A percentile compares a stretch with the other conserved stretches of the same genome.
Conservation (phyloP, 306 rosid genomes). For the Citrullus mucosospermus region DNA sequence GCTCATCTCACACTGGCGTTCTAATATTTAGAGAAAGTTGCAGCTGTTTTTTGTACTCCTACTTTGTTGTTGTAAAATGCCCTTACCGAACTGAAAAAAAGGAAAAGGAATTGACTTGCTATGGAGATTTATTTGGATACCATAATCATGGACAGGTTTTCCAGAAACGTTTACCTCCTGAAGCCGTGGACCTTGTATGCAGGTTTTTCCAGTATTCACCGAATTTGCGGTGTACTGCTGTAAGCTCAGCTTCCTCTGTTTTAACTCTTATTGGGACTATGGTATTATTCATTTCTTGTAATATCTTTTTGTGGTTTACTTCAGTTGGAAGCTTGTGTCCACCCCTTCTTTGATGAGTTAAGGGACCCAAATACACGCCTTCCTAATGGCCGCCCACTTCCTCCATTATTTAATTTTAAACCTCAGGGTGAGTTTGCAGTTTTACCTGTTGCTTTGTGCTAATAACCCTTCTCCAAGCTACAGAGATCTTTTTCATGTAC, state of each 20-base stretch:
- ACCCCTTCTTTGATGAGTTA: conserved; percentile 95
- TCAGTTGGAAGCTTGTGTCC: conserved; percentile 98
- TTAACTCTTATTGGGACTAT: not conserved
- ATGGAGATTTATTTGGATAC: not conserved
- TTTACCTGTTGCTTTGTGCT: not conserved
- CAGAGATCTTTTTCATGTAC: not conserved
- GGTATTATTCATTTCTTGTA: not conserved
- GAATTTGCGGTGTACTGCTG: conserved; percentile 95
- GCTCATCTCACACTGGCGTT: not conserved
- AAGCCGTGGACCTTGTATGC: conserved; percentile 98
- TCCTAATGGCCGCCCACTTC: conserved; percentile 97
- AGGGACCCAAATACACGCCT: conserved; percentile 92
- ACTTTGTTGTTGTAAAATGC: not conserved
- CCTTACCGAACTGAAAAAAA: not conserved
- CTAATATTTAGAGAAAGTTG: not conserved
- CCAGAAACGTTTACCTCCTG: conserved; percentile 95
- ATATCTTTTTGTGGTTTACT: not conserved
- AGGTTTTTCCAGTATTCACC: conserved; percentile 99
- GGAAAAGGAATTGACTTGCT: not conserved
- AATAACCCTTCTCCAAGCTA: not conserved
- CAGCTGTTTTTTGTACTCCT: not conserved
- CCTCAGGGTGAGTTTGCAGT: conserved; percentile 46
- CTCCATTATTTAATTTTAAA: conserved; percentile 90
- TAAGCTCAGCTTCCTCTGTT: conserved; percentile 22
- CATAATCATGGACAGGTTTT: conserved; percentile 49